Evolutionary conservation across 1,284 basidiomycete species (phyloP).

Genomic region (Marasmius oreades): DNA sequence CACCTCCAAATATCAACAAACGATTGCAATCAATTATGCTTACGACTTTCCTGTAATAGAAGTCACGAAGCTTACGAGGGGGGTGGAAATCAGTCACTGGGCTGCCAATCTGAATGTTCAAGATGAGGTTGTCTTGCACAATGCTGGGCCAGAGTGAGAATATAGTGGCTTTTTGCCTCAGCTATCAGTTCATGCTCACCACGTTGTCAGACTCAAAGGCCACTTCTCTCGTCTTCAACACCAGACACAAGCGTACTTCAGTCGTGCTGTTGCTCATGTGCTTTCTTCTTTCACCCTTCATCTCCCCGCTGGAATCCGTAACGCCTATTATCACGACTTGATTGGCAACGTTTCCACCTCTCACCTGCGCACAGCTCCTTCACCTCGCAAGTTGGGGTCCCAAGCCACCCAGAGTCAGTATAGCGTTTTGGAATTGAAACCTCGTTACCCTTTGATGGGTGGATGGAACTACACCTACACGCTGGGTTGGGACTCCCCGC

Average conservation of each 20-base stretch:
- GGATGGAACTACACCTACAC: slow-evolving; percentile 98
- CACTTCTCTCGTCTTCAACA: slow-evolving; percentile 93
- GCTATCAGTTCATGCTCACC: not conserved
- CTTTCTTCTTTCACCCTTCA: slow-evolving; percentile 69
- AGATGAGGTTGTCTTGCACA: slow-evolving; percentile 82
- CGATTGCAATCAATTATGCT: slow-evolving; percentile 75
- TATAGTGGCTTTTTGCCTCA: not conserved
- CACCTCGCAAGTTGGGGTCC: slow-evolving; percentile 48
- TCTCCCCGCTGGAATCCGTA: slow-evolving; percentile 78
- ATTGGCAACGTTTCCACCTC: slow-evolving; percentile 98
- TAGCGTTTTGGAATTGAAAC: slow-evolving; percentile 77
- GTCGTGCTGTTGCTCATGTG: slow-evolving; percentile 63
- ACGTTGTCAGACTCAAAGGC: slow-evolving; percentile 75
- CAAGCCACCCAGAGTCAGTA: slow-evolving; percentile 40
- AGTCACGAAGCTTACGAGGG: slow-evolving; percentile 68
- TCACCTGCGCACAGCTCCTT: slow-evolving; percentile 66
- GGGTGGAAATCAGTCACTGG: slow-evolving; percentile 96
- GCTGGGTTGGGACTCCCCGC: slow-evolving; percentile 87
- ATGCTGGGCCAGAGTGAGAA: slow-evolving; percentile 83
- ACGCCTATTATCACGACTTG: slow-evolving; percentile 85
- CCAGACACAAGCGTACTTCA: slow-evolving; percentile 72
- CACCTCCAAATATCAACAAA: slow-evolving; percentile 57
- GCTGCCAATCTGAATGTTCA: slow-evolving; percentile 92
- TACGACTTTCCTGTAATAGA: slow-evolving; percentile 80
- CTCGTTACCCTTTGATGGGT: slow-evolving; percentile 91